phyloP scores from a whole-genome alignment of 2,329 filamentous ascomycete species.

The Gremmenia infestans region DNA sequence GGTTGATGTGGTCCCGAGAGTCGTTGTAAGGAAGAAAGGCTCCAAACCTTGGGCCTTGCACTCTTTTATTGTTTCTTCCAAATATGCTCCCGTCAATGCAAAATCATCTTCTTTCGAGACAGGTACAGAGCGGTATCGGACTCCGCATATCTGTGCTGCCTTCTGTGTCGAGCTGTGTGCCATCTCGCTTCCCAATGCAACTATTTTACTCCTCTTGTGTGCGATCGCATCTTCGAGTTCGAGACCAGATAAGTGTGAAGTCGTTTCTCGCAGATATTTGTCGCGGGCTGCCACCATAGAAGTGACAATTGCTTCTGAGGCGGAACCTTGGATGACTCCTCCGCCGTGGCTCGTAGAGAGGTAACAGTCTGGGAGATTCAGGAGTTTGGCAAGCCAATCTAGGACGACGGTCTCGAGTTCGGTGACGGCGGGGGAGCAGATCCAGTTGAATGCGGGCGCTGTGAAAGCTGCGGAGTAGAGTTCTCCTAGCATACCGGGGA shows the following conservation, averaged over 20 bases:
- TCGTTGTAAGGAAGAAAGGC: constrained; percentile 82
- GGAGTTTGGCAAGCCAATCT: constrained; percentile 80
- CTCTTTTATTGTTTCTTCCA: constrained; percentile 58
- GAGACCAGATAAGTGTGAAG: constrained; percentile 44
- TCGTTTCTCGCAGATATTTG: constrained; percentile 61
- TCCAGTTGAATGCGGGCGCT: constrained; percentile 93
- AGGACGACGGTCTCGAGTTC: constrained; percentile 90
- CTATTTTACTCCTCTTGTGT: constrained; percentile 62
- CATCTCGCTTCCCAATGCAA: constrained; percentile 74
- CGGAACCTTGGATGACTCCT: constrained; percentile 90
- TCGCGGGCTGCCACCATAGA: constrained; percentile 85
- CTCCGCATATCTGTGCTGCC: constrained; percentile 78
- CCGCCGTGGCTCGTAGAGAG: constrained; percentile 70
- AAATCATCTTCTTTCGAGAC: constrained; percentile 60
- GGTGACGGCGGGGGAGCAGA: constrained; percentile 86
- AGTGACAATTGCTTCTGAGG: constrained; percentile 81
- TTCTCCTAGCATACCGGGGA: constrained; percentile 82
- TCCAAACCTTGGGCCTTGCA: constrained; percentile 65
- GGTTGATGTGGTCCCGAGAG: constrained; percentile 80
- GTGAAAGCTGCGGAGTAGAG: constrained; percentile 88
- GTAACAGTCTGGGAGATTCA: constrained; percentile 69
- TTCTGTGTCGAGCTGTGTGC: constrained; percentile 84
- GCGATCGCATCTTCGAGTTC: constrained; percentile 67
- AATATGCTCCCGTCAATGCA: constrained; percentile 60
- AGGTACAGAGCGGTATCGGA: constrained; percentile 69